Evolutionary conservation across 768 basidiomycete genomes (phyloP), one percentile per base, ranked within the genome.

Genomic region (Dioszegia aurantiaca): DNA sequence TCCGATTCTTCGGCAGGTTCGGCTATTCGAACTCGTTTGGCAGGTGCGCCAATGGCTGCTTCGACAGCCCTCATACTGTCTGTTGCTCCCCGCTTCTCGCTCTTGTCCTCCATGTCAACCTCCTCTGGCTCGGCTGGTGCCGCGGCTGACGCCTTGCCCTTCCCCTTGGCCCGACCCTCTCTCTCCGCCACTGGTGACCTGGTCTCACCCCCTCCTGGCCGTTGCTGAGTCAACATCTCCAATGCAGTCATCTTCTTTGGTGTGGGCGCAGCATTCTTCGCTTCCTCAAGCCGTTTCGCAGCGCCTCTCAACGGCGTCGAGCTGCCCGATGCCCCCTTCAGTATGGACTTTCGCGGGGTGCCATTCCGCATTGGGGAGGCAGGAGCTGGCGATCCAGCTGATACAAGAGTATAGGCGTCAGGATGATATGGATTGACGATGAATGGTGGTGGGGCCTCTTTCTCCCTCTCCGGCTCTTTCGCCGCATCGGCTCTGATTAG

Each of bases 381-480:
- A 53, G 56, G 9, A 53, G 27, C 4, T 37, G 4, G 19, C 5
- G 40, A 52, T 48, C 40, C 10, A 56, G 46, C 47, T 3, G 55
- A 30, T 3, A 47, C 27, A 12, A 48, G 23, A 3, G 63, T 60
- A 10, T 55, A 58, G 4, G 53, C 36, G 28, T 72, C 65, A 9
- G 51, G 51, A 19, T 53, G 51, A 43, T 72, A 72, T 21, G 70
- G 70, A 27, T 72, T 72, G 60, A 69, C 55, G 41, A 72, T 58
- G 24, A 68, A 49, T 16, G 54, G 59, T 24, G 65, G 61, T 26
- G 58, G 57, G 10, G 45, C 3, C 14, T 28, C 46, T 31, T 21
- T 16, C 5, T 55, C n/a, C 19, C 48, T n/a, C 40, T 58, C 62
- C 4, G n/a, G n/a, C n/a, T n/a, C n/a, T n/a, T n/a, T n/a, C n/a